phyloP scores from a whole-genome alignment of 2,329 filamentous ascomycete species.

The Phialocephala subalpina region DNA sequence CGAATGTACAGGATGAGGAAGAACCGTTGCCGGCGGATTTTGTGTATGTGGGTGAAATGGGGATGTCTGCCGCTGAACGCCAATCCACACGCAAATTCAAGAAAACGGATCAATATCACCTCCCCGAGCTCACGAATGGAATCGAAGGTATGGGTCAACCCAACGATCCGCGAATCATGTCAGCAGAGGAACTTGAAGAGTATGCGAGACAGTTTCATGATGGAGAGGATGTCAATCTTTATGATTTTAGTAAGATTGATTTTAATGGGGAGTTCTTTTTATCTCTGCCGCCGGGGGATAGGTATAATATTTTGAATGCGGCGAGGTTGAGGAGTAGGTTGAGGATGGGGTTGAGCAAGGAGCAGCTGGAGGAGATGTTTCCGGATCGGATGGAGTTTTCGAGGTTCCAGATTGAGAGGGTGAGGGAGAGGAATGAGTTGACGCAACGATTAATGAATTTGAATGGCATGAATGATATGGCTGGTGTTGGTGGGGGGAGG shows the following conservation, averaged over 20 bases:
- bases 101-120: constrained; percentile 94
- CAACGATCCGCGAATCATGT: constrained; percentile 97
- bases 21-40: constrained; percentile 76
- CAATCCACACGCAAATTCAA: constrained; percentile 79
- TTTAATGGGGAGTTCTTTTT: constrained; percentile 96
- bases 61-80: constrained; percentile 81
- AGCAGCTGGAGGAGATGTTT: constrained; percentile 96
- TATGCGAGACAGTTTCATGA: constrained; percentile 92
- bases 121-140: constrained; percentile 82
- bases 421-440: constrained; percentile 89
- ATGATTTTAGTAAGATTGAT: constrained; percentile 98
- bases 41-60: constrained; percentile 90
- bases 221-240: constrained; percentile 89
- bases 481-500: constrained; percentile 66
- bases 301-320: constrained; percentile 97
- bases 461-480: constrained; percentile 85
- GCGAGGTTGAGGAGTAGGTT: constrained; percentile 86
- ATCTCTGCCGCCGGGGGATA: constrained; percentile 86
- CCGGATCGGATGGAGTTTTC: constrained; percentile 98
- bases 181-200: constrained; percentile 88
- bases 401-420: constrained; percentile 93
- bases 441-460: constrained; percentile 95
- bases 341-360: constrained; percentile 95
- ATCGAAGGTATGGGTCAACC: constrained; percentile 88
- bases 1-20: constrained; percentile 61